phyloP scores from a whole-genome alignment of 352 stramenopile genomes.

The Globisporangium recalcitrans region DNA sequence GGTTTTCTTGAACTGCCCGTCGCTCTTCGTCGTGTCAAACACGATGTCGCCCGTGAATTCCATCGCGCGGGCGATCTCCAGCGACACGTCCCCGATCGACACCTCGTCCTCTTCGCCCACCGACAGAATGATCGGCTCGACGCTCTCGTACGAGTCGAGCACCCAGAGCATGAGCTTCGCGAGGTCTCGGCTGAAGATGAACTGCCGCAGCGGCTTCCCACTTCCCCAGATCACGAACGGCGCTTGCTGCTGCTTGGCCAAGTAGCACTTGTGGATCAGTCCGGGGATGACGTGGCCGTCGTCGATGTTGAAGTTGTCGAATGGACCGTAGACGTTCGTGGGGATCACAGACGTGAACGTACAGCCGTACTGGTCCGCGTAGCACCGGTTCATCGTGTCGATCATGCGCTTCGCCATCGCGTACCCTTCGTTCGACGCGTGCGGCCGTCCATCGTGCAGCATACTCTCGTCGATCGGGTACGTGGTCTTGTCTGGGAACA shows the following conservation, averaged over 20 bases:
- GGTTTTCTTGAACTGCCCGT: conserved; percentile 99
- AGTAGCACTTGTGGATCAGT: conserved; percentile 98
- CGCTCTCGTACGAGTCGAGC: conserved; percentile 68
- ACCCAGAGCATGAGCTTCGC: conserved; percentile 91
- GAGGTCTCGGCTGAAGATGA: conserved; percentile 96
- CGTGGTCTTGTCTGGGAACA: conserved; percentile 97
- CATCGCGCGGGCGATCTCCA: conserved; percentile 71
- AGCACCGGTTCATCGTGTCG: conserved; percentile 97
- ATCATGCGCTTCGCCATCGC: conserved; percentile 99
- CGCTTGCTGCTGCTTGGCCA: conserved; percentile 89
- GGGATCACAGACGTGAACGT: conserved; percentile 99
- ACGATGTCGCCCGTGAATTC: conserved; percentile 78
- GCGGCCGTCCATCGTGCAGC: conserved; percentile 85
- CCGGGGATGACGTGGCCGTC: conserved; percentile 97
- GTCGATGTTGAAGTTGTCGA: conserved; percentile 98
- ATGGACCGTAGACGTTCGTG: conserved; percentile 98
- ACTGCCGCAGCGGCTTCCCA: conserved; percentile 94
- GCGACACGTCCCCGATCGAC: conserved; percentile 92
- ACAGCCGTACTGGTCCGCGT: conserved; percentile 94
- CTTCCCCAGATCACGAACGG: conserved; percentile 94
- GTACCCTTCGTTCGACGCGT: conserved; percentile 88
- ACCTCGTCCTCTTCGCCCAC: conserved; percentile 94
- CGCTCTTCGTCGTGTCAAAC: conserved; percentile 93
- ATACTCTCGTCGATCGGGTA: conserved; percentile 99
- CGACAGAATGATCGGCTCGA: conserved; percentile 95